These are phyloP conservation scores for Flaveria robusta DNA, from an alignment of 129 eudicot species.

Conservation along the genomic window DNA sequence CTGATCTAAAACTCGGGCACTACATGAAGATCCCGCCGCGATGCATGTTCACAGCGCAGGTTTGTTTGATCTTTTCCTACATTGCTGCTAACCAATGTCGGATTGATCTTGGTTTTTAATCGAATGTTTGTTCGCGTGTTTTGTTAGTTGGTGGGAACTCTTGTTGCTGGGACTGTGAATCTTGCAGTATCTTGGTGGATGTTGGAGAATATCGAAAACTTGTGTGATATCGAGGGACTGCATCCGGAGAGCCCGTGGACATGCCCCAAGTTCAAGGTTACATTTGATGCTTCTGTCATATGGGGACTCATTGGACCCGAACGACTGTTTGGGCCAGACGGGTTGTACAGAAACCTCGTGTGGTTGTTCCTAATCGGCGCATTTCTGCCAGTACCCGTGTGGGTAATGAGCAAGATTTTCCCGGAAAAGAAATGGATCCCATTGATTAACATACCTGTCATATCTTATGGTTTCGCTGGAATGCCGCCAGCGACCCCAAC, in stretches of 20 bases:
- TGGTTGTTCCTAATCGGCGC: constrained; percentile 94
- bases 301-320: constrained; percentile 92
- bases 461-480: constrained; percentile 92
- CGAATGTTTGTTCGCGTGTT: neutral
- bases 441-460: constrained; percentile 86
- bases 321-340: constrained; percentile 81
- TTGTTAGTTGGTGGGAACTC: constrained; percentile 71
- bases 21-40: constrained; percentile 98
- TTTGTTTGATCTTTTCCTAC: neutral
- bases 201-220: constrained; percentile 71
- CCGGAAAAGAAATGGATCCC: constrained; percentile 96
- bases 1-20: constrained; percentile 93
- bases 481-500: constrained; percentile 99
- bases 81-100: neutral
- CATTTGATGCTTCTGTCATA: constrained; percentile 83
- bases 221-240: constrained; percentile 71
- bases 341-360: constrained; percentile 77
- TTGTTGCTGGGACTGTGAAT: constrained; percentile 77
- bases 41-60: constrained; percentile 91
- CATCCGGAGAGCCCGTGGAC: constrained; percentile 98
- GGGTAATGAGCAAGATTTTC: constrained; percentile 79
- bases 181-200: constrained; percentile 95
- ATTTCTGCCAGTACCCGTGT: constrained; percentile 78
- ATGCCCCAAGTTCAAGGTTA: constrained; percentile 88
- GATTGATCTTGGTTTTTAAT: neutral